Base-by-base conservation (phyloP, 1,284 basidiomycete genomes). In the Pulveroboletus sp. region DNA sequence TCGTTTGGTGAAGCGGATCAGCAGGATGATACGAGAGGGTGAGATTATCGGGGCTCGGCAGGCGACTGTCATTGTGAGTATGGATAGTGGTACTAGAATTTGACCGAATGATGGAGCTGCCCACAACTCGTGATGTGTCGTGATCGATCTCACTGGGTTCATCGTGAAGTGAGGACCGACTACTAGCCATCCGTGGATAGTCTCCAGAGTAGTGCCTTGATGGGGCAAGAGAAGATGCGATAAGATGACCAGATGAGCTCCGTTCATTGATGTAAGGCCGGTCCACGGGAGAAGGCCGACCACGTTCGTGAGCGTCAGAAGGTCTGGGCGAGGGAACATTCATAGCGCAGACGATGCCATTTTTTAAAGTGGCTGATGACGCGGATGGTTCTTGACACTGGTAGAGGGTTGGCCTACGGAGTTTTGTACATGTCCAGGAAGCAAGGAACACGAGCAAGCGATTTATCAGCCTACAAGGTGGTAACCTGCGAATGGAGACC, bases 201-300 rank as follows among this genome's bases (percentile, higher is more conserved):
- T 56, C 49, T 52, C 43, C 56, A 1, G 65, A 64, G 39, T 49
- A 36, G 25, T 40, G 58, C 33, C 59, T 66, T 47, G 53, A 43
- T 20, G 53, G 53, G 35, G 28, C 6, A 17, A 57, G 62, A n/a
- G 0, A 29, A 2, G 9, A 18, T 6, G 65, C 60, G 4, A 29
- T 5, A 24, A 72, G 67, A 20, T 70, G 67, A 29, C 66, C 68
- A 43, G 67, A 70, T n/a, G 54, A 54, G 14, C 70, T 65, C 43
- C 66, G 70, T 38, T 44, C 38, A 49, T 17, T 61, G 17, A 28
- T 58, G 9, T 64, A 71, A 20, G 60, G 62, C n/a, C 39, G 49
- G 29, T 69, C 67, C 15, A 47, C 46, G 0, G 56, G 53, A 36
- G 70, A 65, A 47, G 42, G 40, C 5, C 33, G 45, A 28, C 28